Evolutionary conservation across 1,284 basidiomycete species (phyloP), one percentile per base, ranked within the genome.

Genomic region (Marasmius oreades): DNA sequence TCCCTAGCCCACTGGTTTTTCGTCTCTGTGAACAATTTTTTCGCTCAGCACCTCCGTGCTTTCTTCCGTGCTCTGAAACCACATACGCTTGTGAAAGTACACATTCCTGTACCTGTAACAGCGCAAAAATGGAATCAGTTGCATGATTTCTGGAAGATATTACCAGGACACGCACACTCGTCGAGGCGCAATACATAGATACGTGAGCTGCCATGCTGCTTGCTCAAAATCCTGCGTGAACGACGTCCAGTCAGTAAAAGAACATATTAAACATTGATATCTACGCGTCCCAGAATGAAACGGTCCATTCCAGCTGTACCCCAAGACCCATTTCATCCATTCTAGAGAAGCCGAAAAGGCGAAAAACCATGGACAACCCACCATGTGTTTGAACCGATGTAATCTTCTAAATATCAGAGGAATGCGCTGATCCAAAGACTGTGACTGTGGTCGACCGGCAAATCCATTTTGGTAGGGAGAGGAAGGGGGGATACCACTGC

Each of bases 1-100:
- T 98, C 95, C 69, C 95, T 79, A 23, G 94, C 93, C 94, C 95
- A 97, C 5, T 91, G 92, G 70, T 98, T 97, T 79, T 97, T 97
- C n/a, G 95, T 98, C 77, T 97, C 93, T 92, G 67, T 16, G 26
- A n/a, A 23, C 2, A 33, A 43, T 23, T 52, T 23, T 24, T 16
- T 16, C 52, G 18, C 43, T 20, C 16, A 52, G 14, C 1, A 31
- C 28, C 5, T 10, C n/a, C 22, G 42, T 14, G 8, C 18, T 26
- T 28, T n/a, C 33, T 6, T 47, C 4, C n/a, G 20, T 3, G 45
- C 1, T 18, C 8, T 26, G 7, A 5, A 48, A 26, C 20, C 33
- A 69, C 83, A 55, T 65, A 92, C 90, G 91, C 74, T 93, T 93
- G 73, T 94, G 92, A 66, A 93, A 94, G 67, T 94, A 94, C 6